These are phyloP conservation scores for Aspergillus phoenicis DNA, from an alignment of 2,329 filamentous ascomycete species.

Conservation along the genomic window DNA sequence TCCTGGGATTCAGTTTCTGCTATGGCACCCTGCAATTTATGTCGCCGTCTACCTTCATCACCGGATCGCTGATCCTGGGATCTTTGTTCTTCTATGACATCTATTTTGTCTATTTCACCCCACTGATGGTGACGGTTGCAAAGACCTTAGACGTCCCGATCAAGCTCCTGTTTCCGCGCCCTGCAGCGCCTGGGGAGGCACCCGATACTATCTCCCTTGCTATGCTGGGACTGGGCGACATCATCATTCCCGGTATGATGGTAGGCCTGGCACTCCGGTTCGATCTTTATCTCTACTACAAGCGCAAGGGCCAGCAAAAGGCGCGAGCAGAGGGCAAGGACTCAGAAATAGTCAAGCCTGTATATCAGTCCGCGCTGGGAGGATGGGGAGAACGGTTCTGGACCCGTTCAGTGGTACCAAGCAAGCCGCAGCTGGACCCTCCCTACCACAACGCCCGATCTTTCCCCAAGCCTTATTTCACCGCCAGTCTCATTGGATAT, in stretches of 20 bases:
- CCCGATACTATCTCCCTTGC: conserved; percentile 52
- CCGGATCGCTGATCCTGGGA: conserved; percentile 73
- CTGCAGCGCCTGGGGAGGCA: conserved; percentile 51
- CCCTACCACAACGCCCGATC: conserved; percentile 42
- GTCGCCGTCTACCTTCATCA: conserved; percentile 85
- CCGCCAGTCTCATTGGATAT: conserved; percentile 75
- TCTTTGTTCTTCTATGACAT: conserved; percentile 95
- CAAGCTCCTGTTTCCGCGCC: conserved; percentile 82
- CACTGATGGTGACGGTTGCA: conserved; percentile 66
- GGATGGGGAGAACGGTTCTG: conserved; percentile 85
- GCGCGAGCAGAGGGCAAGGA: conserved; percentile 25
- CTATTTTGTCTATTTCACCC: conserved; percentile 62
- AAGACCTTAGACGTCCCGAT: conserved; percentile 89
- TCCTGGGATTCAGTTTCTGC: conserved; percentile 83
- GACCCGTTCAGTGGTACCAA: conserved; percentile 51
- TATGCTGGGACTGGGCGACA: conserved; percentile 92
- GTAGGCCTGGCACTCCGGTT: conserved; percentile 87
- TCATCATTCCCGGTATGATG: conserved; percentile 89
- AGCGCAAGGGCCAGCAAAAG: conserved; percentile 60
- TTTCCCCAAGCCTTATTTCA: conserved; percentile 87
- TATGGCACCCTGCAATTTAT: conserved; percentile 81
- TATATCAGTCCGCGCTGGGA: conserved; percentile 62
- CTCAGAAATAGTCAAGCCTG: conserved; percentile 32
- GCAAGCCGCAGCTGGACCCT: conserved; percentile 34
- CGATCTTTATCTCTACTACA: conserved; percentile 83